Evolutionary conservation across 2,329 filamentous ascomycete species (phyloP).

Genomic region (Alternaria sp.): DNA sequence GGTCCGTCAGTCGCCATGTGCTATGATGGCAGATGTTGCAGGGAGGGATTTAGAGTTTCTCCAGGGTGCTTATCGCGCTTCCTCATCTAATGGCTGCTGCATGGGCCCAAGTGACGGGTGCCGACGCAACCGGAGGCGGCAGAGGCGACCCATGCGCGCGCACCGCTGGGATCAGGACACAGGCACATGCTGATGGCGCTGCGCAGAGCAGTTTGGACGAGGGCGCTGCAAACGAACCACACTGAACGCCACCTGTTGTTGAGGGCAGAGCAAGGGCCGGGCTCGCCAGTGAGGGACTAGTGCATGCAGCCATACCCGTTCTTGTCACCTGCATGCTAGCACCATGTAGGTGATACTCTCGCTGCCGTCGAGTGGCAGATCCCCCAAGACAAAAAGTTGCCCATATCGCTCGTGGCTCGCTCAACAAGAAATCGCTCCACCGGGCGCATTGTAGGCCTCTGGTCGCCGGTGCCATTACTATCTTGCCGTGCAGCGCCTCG

Average conservation of each 20-base stretch:
- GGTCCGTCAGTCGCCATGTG: slow-evolving; percentile 7
- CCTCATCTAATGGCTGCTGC: slow-evolving; percentile 10
- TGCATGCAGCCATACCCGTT: slow-evolving; percentile 12
- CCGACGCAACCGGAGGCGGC: slow-evolving; percentile 15
- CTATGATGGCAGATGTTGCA: slow-evolving; percentile 9
- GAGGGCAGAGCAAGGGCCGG: slow-evolving; percentile 4
- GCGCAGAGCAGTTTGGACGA: not conserved
- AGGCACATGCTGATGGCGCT: not conserved
- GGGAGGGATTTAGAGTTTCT: slow-evolving; percentile 12
- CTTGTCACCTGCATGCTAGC: slow-evolving; percentile 13
- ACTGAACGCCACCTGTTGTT: slow-evolving; percentile 6
- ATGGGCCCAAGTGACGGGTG: slow-evolving; percentile 1
- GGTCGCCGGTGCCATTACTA: not conserved
- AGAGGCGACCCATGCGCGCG: not conserved
- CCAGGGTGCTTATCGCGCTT: slow-evolving; percentile 30
- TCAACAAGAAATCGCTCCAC: slow-evolving; percentile 15
- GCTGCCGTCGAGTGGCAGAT: not conserved
- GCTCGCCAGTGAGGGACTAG: slow-evolving; percentile 1
- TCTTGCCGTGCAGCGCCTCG: not conserved
- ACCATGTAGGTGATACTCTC: slow-evolving; percentile 12
- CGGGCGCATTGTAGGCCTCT: not conserved
- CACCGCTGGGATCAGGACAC: not conserved
- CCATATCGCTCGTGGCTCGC: not conserved
- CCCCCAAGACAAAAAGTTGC: slow-evolving; percentile 3
- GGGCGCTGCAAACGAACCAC: slow-evolving; percentile 4